Percentiles rank a stretch among this genome's conserved stretches.
Conservation (phyloP, 768 basidiomycete species). For the Mycena galopus region DNA sequence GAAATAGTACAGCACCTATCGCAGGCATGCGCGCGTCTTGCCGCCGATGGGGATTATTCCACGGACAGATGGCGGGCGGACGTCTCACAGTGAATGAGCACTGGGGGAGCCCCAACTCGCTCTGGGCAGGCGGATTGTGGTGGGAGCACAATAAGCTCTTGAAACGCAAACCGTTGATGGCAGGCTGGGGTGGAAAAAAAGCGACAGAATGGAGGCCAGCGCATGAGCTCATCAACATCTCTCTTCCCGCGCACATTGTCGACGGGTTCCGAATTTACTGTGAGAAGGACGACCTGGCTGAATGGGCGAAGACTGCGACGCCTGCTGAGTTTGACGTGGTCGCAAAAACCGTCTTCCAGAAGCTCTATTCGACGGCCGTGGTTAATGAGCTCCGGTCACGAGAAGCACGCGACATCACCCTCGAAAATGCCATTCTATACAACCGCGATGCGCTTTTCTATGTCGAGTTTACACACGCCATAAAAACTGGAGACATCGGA, state of each 20-base stretch:
- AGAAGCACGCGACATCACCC: neutral
- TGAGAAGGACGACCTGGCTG: constrained; percentile 1
- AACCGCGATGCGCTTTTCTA: constrained; percentile 39
- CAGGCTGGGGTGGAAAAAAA: constrained; percentile 10
- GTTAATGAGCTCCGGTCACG: constrained; percentile 9
- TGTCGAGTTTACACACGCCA: constrained; percentile 29
- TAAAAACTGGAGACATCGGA: constrained; percentile 41
- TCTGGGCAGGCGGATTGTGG: constrained; percentile 31
- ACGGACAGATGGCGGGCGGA: constrained; percentile 40
- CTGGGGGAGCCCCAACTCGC: constrained; percentile 44
- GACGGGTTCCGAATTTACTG: constrained; percentile 32
- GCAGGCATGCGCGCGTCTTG: neutral
- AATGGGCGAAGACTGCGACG: constrained; percentile 24
- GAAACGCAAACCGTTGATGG: constrained; percentile 18
- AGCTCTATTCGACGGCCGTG: constrained; percentile 26
- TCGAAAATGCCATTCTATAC: constrained; percentile 35
- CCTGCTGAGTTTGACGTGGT: constrained; percentile 18
- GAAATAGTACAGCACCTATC: constrained; percentile 17
- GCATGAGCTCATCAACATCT: constrained; percentile 22
- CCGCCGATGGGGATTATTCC: constrained; percentile 41
- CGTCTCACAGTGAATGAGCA: constrained; percentile 41
- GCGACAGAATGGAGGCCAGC: constrained; percentile 14
- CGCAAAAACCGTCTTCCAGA: constrained; percentile 19
- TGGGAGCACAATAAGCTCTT: constrained; percentile 32
- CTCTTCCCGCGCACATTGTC: constrained; percentile 6